Conservation (phyloP, 192 early-diverging fungal species). For the Entomortierella chlamydospora region DNA sequence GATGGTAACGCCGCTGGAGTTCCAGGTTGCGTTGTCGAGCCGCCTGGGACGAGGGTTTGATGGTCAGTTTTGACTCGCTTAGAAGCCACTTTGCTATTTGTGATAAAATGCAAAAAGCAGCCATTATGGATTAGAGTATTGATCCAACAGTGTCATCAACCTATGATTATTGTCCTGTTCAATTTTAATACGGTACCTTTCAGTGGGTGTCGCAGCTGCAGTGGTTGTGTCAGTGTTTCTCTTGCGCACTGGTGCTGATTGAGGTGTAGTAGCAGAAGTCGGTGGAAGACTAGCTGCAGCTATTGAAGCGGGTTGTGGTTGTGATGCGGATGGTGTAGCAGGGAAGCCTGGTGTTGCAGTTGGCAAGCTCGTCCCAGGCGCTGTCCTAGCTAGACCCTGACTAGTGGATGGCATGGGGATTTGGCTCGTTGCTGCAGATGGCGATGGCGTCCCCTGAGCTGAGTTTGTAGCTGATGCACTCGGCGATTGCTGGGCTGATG, state of each 20-base stretch:
- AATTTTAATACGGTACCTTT: no score
- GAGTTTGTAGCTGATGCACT: neutral
- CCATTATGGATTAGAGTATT: neutral
- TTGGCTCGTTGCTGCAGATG: constrained; percentile 7
- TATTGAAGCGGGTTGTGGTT: neutral
- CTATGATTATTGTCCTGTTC: no score
- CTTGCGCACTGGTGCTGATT: constrained; percentile 42
- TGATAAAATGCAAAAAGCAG: neutral
- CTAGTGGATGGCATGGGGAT: neutral
- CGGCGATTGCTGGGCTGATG: neutral
- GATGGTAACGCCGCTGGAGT: constrained; percentile 15
- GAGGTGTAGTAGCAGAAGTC: constrained; percentile 1
- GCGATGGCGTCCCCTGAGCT: neutral
- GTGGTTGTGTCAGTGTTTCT: constrained; percentile 21
- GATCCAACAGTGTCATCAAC: no score
- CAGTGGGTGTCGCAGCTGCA: neutral
- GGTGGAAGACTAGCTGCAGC: constrained; percentile 4
- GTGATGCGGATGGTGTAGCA: constrained; percentile 4
- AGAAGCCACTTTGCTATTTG: constrained; percentile 21
- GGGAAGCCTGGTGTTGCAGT: constrained; percentile 11
- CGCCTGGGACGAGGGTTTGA: constrained; percentile 14
- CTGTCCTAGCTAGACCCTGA: constrained; percentile 1
- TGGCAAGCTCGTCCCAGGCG: neutral
- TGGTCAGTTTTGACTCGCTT: constrained; percentile 42
- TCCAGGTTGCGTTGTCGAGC: constrained; percentile 4